Conservation (phyloP, 2,329 filamentous ascomycete genomes). For the Colletotrichum sp. region DNA sequence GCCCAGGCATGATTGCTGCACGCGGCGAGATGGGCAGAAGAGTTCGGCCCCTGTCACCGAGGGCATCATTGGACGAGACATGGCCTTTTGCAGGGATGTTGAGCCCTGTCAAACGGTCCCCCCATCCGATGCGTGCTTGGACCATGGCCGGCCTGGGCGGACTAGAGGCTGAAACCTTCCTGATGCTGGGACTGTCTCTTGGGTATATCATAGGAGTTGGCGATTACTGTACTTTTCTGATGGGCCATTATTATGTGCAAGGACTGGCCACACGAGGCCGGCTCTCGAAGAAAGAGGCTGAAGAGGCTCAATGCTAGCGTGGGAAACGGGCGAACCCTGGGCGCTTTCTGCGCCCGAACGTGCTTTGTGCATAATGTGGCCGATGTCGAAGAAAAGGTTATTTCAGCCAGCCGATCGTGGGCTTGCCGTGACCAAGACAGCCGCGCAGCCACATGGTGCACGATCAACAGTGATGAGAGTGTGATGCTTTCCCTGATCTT, state of each 20-base stretch:
- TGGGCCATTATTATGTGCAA: not conserved
- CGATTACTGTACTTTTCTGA: not conserved
- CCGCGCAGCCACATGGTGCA: not conserved
- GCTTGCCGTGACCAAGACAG: not conserved
- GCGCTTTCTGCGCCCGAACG: not conserved
- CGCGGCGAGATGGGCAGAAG: not conserved
- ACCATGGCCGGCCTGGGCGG: slow-evolving; percentile 2
- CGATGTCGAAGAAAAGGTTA: not conserved
- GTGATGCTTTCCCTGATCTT: not conserved
- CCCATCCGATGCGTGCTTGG: slow-evolving; percentile 10
- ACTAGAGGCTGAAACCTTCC: slow-evolving; percentile 11
- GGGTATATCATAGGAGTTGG: not conserved
- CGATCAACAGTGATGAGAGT: not conserved
- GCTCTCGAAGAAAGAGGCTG: not conserved
- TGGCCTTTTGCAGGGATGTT: not conserved
- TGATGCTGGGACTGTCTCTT: slow-evolving; percentile 15
- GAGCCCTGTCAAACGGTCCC: slow-evolving; percentile 1
- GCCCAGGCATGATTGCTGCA: not conserved
- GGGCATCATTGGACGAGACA: slow-evolving; percentile 2
- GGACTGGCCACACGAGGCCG: not conserved
- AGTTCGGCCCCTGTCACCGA: not conserved
- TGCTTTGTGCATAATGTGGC: not conserved
- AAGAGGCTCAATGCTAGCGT: not conserved
- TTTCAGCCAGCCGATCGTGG: not conserved
- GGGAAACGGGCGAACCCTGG: not conserved